Conservation (phyloP, 768 basidiomycete genomes). For the Boletellus sp. region DNA sequence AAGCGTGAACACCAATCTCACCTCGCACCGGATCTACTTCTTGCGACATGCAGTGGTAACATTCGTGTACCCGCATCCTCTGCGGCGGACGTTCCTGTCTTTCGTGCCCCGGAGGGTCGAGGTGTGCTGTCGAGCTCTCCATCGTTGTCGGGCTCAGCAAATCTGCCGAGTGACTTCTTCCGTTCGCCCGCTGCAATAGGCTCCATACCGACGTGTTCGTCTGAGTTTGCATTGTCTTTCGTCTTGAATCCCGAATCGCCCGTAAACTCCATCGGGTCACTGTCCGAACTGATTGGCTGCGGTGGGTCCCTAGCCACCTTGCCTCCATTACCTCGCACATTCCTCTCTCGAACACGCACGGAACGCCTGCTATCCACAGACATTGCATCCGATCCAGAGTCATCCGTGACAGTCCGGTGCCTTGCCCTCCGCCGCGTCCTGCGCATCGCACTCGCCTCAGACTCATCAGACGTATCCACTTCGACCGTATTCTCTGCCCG, state of each 20-base stretch:
- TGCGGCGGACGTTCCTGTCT: not conserved
- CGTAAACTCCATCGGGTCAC: conserved; percentile 4
- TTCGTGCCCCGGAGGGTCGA: conserved; percentile 15
- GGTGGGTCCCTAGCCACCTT: not conserved
- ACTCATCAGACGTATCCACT: not conserved
- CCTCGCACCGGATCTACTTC: conserved; percentile 12
- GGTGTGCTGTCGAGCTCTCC: conserved; percentile 23
- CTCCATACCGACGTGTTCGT: not conserved
- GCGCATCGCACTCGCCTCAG: conserved; percentile 7
- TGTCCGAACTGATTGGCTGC: not conserved
- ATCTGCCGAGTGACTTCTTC: not conserved
- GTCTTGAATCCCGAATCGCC: not conserved
- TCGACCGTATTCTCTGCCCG: not conserved
- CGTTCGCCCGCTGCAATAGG: not conserved
- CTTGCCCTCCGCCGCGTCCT: not conserved
- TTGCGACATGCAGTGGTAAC: conserved; percentile 20
- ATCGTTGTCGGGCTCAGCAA: conserved; percentile 2
- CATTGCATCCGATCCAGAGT: conserved; percentile 29
- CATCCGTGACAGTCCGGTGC: not conserved
- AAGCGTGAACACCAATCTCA: conserved; percentile 2
- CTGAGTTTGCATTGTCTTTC: not conserved
- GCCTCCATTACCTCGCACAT: not conserved
- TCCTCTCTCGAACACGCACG: conserved; percentile 3
- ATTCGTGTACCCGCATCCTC: not conserved
- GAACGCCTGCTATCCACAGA: conserved; percentile 23